Base-by-base conservation (phyloP, 352 stramenopile species). In the Globisporangium orthogonon region DNA sequence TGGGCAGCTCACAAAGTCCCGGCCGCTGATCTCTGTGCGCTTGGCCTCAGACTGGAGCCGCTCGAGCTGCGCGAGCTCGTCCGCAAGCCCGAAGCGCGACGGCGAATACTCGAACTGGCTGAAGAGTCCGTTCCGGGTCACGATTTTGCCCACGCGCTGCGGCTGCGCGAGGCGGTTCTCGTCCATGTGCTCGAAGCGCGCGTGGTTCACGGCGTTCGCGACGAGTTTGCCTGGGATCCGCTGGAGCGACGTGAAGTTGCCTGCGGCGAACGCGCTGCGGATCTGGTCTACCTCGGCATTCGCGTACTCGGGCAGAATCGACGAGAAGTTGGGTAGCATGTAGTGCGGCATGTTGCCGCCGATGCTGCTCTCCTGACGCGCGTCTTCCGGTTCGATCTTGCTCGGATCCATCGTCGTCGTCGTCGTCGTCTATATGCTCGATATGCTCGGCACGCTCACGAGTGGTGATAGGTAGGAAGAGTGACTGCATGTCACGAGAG, bases 281-380 rank as follows among this genome's bases (percentile, higher is more conserved):
- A 91, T 93, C 58, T 87, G 72, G 46, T 93, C 83, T 6, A 63
- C 57, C 58, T 93, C 83, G 11, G 80, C 58, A 61, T 93, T 93
- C 52, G 78, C 74, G 63, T 89, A 93, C 61, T 87, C 81, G 9
- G 83, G 83, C 33, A 91, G 58, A 29, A 93, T 79, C 18, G 83
- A 90, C 48, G 81, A 75, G 61, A 93, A 93, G 51, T 87, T 93
- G 61, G 83, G 83, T 14, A 71, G 71, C 82, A 92, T 92, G 64
- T 92, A 92, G 63, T 83, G 68, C 45, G 79, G 82, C n/a, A 76
- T 23, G 23, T 23, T 23, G 23, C 23, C 15, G 43, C 10, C 10
- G 35, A 6, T 41, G 35, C 35, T 3, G 10, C n/a, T 65, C 54
- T 64, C 53, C 10, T 52, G 44, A 13, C 23, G 35, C 23, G 10